Percentiles rank a stretch among this genome's conserved stretches.
phyloP scores from a whole-genome alignment of 106 monocot species.

The Dioscorea alata region DNA sequence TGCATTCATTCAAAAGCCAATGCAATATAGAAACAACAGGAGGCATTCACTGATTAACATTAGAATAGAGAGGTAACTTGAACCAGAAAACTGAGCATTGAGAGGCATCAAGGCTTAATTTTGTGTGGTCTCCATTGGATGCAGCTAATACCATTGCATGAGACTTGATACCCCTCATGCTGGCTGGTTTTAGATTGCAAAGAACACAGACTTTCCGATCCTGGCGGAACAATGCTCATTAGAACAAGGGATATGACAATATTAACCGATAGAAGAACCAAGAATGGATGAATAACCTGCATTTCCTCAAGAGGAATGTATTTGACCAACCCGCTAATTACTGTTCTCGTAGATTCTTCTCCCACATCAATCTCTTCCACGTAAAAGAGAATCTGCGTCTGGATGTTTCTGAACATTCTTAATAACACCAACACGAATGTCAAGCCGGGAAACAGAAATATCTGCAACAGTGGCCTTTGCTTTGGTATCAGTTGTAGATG shows the following conservation, averaged over 20 bases:
- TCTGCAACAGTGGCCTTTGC: constrained; percentile 58
- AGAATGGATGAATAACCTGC: constrained; percentile 47
- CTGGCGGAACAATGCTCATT: constrained; percentile 27
- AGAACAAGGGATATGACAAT: not conserved
- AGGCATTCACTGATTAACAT: no score
- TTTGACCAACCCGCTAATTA: constrained; percentile 94
- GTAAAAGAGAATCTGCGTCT: constrained; percentile 89
- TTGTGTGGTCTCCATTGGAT: constrained; percentile 66
- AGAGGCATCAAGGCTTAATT: constrained; percentile 32
- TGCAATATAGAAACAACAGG: no score
- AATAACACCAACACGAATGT: constrained; percentile 84
- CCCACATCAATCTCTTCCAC: constrained; percentile 98
- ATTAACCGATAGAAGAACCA: not conserved
- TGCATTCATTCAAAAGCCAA: no score
- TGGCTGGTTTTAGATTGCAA: constrained; percentile 93
- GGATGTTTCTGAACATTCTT: constrained; percentile 87
- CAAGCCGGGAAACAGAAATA: constrained; percentile 68
- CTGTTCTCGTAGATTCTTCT: constrained; percentile 70
- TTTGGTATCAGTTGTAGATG: constrained; percentile 38
- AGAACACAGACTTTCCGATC: constrained; percentile 93
- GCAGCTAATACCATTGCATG: constrained; percentile 98
- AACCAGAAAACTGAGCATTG: no score
- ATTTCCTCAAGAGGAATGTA: constrained; percentile 90
- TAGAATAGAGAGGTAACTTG: no score
- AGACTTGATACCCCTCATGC: constrained; percentile 95